These are phyloP conservation scores for Solanum lycopersicoides DNA, from an alignment of 257 asterid genomes.

Conservation along the genomic window DNA sequence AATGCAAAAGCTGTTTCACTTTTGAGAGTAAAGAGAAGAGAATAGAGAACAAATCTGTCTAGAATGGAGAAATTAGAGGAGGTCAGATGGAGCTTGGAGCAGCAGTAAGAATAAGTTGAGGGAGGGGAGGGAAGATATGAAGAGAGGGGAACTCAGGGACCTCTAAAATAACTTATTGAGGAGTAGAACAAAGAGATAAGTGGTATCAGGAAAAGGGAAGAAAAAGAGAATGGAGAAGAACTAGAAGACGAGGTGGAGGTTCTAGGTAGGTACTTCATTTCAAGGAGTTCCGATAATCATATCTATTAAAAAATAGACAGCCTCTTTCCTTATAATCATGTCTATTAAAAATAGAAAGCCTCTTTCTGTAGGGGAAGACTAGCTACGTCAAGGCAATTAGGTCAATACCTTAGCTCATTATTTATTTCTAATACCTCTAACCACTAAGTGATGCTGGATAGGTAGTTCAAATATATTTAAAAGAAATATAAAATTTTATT, in stretches of 20 bases:
- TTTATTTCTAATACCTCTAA: background rate
- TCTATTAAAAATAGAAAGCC: background rate
- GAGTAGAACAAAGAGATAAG: background rate
- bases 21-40: background rate
- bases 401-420: background rate
- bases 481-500: background rate
- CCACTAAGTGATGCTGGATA: background rate
- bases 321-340: background rate
- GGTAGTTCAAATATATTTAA: background rate
- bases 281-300: background rate
- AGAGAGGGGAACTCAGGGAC: background rate
- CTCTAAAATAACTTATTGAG: background rate
- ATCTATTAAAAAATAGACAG: too few species aligned
- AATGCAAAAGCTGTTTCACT: background rate
- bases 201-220: background rate
- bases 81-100: background rate
- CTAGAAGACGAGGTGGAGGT: background rate
- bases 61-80: background rate
- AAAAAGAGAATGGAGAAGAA: background rate
- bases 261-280: background rate
- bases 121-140: background rate
- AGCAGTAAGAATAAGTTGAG: background rate
- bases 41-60: background rate
- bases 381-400: background rate
- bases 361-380: background rate